Evolutionary conservation across 2,329 filamentous ascomycete genomes (phyloP), one percentile per base, ranked within the genome.

Genomic region (Talaromyces amestolkiae): DNA sequence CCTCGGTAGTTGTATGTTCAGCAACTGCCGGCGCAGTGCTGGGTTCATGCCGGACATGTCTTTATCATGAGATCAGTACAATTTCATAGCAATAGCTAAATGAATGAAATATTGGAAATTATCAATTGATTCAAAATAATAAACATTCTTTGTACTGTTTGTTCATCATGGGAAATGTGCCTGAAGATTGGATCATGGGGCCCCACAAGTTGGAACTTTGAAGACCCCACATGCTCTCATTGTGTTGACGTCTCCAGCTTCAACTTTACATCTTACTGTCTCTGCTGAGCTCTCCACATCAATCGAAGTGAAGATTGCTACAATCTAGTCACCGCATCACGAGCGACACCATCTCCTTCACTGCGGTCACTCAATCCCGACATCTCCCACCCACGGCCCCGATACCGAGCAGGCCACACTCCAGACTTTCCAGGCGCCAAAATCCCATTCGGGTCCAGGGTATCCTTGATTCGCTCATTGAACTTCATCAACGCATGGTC

Each of bases 391-490:
- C 62, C 54, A 35, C 65, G 65, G 37, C 62, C 65, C 10, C 65
- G 51, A 35, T 56, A 56, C 11, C 51, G 27, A 35, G 51, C 51
- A 19, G 51, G 63, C 80, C 80, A 82, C n/a, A 83, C 78, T 0
- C 81, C 81, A 66, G 79, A 80, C 66, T 80, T 79, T 0, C 82
- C 82, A 2, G 80, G 81, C 7, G 80, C 78, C 58, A 83, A 67
- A 61, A 83, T 82, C 0, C 80, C 80, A 66, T 81, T 82, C 1
- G 81, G 81, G 72, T 83, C 81, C 13, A 83, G 64, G 1, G 77
- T 76, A 70, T 83, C 79, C 71, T 83, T 83, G 64, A 83, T 76
- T 45, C 69, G 73, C 69, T 82, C 77, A 63, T 81, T 81, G 59
- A 83, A 75, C 66, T 73, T 77, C 73, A 79, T 75, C 68, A 78